These are phyloP conservation scores for Phylloboletellus chloephorus DNA, from an alignment of 1,284 basidiomycete genomes.

Conservation along the genomic window DNA sequence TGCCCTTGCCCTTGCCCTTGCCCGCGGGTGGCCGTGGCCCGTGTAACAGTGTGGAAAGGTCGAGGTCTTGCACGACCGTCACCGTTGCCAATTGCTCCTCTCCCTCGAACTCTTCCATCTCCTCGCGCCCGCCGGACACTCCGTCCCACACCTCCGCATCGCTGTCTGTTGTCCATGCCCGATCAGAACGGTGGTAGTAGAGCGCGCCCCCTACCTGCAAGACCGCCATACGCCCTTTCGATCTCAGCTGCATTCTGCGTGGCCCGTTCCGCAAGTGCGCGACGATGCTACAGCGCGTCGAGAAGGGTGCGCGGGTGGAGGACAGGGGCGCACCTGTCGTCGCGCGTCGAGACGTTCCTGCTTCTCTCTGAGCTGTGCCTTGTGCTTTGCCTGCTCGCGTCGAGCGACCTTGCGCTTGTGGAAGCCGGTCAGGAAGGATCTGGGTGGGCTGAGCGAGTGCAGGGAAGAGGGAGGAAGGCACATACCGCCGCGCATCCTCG, in stretches of 20 bases:
- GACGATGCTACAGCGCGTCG: conserved; percentile 50
- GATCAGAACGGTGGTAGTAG: conserved; percentile 12
- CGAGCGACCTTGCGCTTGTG: conserved; percentile 79
- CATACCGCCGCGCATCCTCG: conserved; percentile 65
- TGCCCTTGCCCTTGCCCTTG: neutral
- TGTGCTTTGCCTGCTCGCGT: conserved; percentile 63
- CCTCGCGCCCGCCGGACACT: conserved; percentile 29
- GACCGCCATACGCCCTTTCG: conserved; percentile 63
- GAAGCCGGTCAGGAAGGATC: conserved; percentile 82
- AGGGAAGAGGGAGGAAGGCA: neutral
- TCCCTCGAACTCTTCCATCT: conserved; percentile 61
- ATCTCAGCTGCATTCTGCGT: conserved; percentile 62
- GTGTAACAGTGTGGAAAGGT: conserved; percentile 55
- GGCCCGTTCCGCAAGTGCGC: conserved; percentile 64
- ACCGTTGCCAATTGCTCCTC: conserved; percentile 78
- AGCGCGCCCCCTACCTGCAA: conserved; percentile 35
- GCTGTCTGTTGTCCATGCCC: conserved; percentile 21
- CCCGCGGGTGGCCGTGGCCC: conserved; percentile 29
- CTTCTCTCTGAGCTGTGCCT: conserved; percentile 63
- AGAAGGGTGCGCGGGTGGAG: conserved; percentile 12
- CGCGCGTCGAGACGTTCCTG: conserved; percentile 60
- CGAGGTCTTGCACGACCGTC: conserved; percentile 77
- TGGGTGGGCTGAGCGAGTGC: conserved; percentile 29
- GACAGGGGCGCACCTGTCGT: conserved; percentile 51
- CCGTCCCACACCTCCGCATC: conserved; percentile 39